Conservation (phyloP, 2,329 filamentous ascomycete genomes). For the Pestalotiopsis sp. region DNA sequence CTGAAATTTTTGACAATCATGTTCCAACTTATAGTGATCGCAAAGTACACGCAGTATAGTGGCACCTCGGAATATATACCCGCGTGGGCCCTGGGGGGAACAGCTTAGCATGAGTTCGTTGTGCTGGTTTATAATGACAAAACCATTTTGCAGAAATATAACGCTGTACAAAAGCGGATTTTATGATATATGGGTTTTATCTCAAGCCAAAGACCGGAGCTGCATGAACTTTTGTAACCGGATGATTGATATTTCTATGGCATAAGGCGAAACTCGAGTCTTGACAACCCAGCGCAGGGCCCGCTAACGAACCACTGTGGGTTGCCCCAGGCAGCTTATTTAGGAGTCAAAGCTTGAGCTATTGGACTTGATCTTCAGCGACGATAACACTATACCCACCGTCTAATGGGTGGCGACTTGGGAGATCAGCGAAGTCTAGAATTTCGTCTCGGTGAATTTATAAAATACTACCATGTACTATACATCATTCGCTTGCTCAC, state of each 20-base stretch:
- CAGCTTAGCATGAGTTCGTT: neutral
- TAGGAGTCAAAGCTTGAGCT: neutral
- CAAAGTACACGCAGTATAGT: neutral
- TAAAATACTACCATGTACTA: no score
- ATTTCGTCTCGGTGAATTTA: neutral
- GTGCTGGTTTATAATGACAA: neutral
- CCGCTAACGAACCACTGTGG: neutral
- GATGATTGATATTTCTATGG: no score
- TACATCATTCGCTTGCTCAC: no score
- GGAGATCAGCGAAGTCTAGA: neutral
- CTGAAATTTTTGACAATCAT: no score
- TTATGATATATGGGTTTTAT: no score
- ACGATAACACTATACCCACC: neutral
- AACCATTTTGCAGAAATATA: neutral
- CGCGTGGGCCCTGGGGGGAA: neutral
- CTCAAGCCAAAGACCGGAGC: no score
- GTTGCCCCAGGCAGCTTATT: neutral
- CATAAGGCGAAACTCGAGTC: no score
- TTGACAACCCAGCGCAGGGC: neutral
- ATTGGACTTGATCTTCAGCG: neutral
- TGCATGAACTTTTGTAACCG: no score
- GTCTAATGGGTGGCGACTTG: neutral
- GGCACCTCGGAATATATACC: neutral
- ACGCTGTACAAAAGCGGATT: no score
- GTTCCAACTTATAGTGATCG: no score